Evolutionary conservation across 495 filamentous ascomycete genomes (phyloP).

Genomic region (Jackrogersella minutella): DNA sequence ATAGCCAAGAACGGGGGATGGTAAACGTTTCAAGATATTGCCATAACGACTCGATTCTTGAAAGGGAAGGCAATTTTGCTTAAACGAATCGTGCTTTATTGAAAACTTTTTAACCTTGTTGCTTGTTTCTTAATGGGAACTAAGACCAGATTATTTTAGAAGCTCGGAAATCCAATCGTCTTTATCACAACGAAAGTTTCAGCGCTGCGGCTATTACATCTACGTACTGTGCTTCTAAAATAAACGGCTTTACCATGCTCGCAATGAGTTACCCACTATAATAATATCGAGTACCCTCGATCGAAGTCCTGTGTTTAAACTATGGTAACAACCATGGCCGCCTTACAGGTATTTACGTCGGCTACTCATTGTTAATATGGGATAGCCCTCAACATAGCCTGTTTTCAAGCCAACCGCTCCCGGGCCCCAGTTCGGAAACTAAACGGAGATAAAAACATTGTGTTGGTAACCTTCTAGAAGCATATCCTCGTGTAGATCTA

Average conservation of each 20-base stretch:
- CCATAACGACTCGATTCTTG: constrained; percentile 9
- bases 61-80: no score
- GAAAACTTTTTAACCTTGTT: constrained; percentile 3
- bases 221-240: constrained; percentile 5
- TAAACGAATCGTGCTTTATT: constrained; percentile 1
- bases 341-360: not conserved
- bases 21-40: constrained; percentile 4
- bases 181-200: constrained; percentile 3
- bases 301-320: not conserved
- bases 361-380: not conserved
- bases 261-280: not conserved
- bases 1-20: constrained; percentile 16
- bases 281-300: not conserved
- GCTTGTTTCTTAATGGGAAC: not conserved
- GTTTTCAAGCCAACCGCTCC: not conserved
- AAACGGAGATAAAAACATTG: not conserved
- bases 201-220: not conserved
- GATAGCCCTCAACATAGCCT: not conserved
- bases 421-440: constrained; percentile 4
- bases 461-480: constrained; percentile 3
- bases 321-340: not conserved
- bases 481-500: not conserved
- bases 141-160: constrained; percentile 1
- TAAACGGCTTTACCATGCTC: not conserved
- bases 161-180: not conserved